Conservation (phyloP, 2,329 filamentous ascomycete genomes). For the Didymella pomorum region DNA sequence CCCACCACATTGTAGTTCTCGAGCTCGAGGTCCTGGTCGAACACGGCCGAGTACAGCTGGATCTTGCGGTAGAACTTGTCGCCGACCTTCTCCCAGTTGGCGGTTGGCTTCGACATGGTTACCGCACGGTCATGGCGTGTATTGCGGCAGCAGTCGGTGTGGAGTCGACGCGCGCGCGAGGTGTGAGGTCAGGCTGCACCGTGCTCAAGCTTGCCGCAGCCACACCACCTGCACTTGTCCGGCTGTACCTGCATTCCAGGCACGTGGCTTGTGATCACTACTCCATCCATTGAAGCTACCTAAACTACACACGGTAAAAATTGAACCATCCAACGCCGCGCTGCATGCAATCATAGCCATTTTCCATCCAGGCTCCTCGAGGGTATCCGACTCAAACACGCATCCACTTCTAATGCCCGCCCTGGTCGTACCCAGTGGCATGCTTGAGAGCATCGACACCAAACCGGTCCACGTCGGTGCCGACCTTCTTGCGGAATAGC, state of each 20-base stretch:
- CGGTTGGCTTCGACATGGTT: conserved; percentile 69
- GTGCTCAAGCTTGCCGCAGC: conserved; percentile 19
- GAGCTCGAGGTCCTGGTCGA: conserved; percentile 91
- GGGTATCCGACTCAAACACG: conserved; percentile 2
- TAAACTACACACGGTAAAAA: conserved; percentile 12
- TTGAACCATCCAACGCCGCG: conserved; percentile 36
- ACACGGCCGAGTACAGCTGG: conserved; percentile 90
- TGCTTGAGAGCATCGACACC: conserved; percentile 38
- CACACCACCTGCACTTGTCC: conserved; percentile 1
- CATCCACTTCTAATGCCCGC: conserved; percentile 3
- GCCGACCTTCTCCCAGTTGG: conserved; percentile 93
- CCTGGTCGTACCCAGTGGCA: conserved; percentile 13
- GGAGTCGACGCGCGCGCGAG: conserved; percentile 12
- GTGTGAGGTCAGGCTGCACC: conserved; percentile 22
- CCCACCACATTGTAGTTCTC: conserved; percentile 93
- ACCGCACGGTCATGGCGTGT: conserved; percentile 26
- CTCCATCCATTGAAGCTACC: conserved; percentile 10
- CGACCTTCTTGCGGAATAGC: conserved; percentile 84
- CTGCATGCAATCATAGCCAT: conserved; percentile 42
- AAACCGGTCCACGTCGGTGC: conserved; percentile 78
- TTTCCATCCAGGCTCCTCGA: neutral
- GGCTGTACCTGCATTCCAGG: no score
- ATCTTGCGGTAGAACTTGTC: conserved; percentile 95
- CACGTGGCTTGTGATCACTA: no score
- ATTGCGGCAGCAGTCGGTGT: neutral